Evolutionary conservation across 352 stramenopile species (phyloP), one percentile per base, ranked within the genome.

Genomic region (Phytophthora sojae): DNA sequence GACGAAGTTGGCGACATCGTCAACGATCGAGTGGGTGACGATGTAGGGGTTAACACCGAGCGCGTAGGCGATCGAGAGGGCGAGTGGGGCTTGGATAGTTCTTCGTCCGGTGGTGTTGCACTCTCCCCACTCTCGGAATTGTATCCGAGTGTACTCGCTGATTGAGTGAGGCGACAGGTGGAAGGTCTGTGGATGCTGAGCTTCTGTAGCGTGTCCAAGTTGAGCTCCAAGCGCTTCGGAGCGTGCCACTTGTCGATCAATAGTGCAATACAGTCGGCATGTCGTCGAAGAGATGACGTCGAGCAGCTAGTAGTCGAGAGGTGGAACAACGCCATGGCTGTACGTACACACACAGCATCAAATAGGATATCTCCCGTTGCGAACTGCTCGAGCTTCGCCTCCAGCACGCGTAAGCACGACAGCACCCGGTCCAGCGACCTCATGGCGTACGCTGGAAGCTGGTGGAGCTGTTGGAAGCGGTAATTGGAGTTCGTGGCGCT

Each of bases 321-420:
- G 39, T 94, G 87, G 54, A 92, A 92, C 37, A 92, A 39, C 4
- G 85, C 85, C 79, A 94, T 92, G 3, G 82, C 83, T 1, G 75
- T 62, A n/a, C 83, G 82, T 19, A 82, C 67, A 17, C 69, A 83
- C 2, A 93, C 55, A 2, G 82, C 83, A 17, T 92, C 69, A 26
- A 83, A 82, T 0, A 91, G 68, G 42, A 69, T 11, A 45, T 62
- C 30, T 32, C 56, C 51, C 26, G 26, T 52, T 11, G 76, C 69
- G 0, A 64, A 63, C 25, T 72, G 59, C 17, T 63, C 57, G 3
- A 85, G 56, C 57, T 79, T 83, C 15, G 69, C 70, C 9, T 89
- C 61, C 15, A 92, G 52, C 25, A 83, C 44, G 4, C 79, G 72
- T 19, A 92, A 44, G 25, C 78, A 88, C 7, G 71, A 71, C 17